Evolutionary conservation across 2,329 filamentous ascomycete genomes (phyloP), one percentile per base, ranked within the genome.

Genomic region (Pseudogymnoascus sp.): DNA sequence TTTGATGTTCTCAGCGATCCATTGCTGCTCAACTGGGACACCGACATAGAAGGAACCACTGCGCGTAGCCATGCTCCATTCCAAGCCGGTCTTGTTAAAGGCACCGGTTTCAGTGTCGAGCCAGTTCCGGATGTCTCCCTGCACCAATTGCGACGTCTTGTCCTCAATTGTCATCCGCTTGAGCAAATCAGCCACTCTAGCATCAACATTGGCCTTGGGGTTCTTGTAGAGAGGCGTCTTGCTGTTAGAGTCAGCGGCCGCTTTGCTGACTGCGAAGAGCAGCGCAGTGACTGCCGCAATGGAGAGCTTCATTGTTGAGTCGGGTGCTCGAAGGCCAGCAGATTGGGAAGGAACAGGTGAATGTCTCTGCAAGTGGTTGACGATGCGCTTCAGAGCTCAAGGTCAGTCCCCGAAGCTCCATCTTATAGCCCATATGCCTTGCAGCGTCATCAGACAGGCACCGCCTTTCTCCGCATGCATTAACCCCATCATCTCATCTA

Each of bases 131-230:
- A 91, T 79, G 68, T 91, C 88, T 57, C 87, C 84, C 69, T 87
- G 85, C 28, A 87, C 78, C 66, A 87, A 76, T 70, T 91, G 88
- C 1, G 85, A 80, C 47, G 83, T 81, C 75, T 91, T 91, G 63
- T 91, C 88, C 68, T 87, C 79, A 60, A 89, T 80, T 0, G 85
- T 89, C 88, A 91, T 91, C 22, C 85, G 82, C 11, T 81, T 81
- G 59, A 91, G 74, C 4, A 91, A 78, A 70, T 91, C 87, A 8
- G 80, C 71, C 9, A 91, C 81, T 62, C 88, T 79, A 58, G 80
- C 81, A 59, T 89, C 83, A 12, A 90, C 76, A 6, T 82, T 75
- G 5, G 84, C 82, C 61, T 76, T 77, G 4, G 85, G 75, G 69
- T 90, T 77, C 70, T 87, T 88, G 78, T 89, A 89, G 41, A 82